Percentiles rank a stretch among this genome's conserved stretches.
These are phyloP conservation scores for Fremontodendron californicum DNA, from an alignment of 345 rosid genomes.

Conservation along the genomic window DNA sequence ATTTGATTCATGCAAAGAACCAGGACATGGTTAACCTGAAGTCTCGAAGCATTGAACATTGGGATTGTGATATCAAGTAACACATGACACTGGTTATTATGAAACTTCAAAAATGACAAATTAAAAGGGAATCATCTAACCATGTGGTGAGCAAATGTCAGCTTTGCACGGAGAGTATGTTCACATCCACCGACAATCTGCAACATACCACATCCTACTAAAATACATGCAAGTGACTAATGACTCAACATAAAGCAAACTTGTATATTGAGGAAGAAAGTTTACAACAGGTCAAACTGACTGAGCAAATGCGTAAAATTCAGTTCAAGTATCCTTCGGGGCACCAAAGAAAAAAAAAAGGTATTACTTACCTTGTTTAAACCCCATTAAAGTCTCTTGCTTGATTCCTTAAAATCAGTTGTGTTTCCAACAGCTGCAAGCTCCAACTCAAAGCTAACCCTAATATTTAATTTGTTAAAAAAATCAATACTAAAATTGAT, in stretches of 20 bases:
- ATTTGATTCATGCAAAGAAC: constrained; percentile 1
- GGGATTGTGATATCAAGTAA: constrained; percentile 58
- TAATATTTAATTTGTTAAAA: constrained; percentile 13
- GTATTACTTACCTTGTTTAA: constrained; percentile 37
- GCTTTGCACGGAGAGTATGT: constrained; percentile 48
- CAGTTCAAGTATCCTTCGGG: not conserved
- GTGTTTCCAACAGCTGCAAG: constrained; percentile 46
- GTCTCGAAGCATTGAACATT: constrained; percentile 80
- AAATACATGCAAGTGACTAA: not conserved
- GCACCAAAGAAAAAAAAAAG: not conserved
- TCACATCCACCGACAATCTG: constrained; percentile 56
- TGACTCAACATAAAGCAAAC: not conserved
- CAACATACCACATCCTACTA: not conserved
- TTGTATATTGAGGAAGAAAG: not conserved
- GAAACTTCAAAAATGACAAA: not conserved
- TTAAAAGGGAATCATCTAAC: constrained; percentile 14
- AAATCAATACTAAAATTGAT: not conserved
- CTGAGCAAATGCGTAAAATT: not conserved
- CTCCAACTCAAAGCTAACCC: constrained; percentile 52
- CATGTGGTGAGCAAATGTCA: constrained; percentile 49
- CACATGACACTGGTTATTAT: not conserved
- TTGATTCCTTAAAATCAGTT: constrained; percentile 46
- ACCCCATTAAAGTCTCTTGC: constrained; percentile 50
- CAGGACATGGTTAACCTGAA: constrained; percentile 46
- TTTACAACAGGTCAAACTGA: not conserved